Base-by-base conservation (phyloP, 2,329 filamentous ascomycete genomes). In the Microdochium nivale region DNA sequence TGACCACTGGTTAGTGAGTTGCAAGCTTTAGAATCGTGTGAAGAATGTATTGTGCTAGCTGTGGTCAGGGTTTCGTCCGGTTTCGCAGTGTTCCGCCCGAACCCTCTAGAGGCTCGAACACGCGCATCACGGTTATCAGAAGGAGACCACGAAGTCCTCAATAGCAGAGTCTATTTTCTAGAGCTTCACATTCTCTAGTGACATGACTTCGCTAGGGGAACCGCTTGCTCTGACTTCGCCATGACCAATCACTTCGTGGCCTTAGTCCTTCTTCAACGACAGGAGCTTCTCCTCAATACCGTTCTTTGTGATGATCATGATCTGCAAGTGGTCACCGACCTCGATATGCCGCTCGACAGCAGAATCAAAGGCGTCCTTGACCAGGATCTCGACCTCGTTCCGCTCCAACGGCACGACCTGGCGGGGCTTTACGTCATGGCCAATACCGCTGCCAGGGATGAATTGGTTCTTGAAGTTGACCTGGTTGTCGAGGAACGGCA, bases 381-480 rank as follows among this genome's bases (percentile, higher is more conserved):
- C 92, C 62, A 99, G 68, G 57, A 87, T 82, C 74, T 95, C 87
- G 25, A 95, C 92, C 54, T 87, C 83, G 51, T 79, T 73, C 64
- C 82, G 78, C 25, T 84, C 77, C 64, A 97, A 73, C 49, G 88
- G 87, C 63, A 84, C 76, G 54, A 80, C 78, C 67, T 83, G 78
- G 60, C 86, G 80, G 70, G 87, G 81, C 74, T 87, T 74, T 62
- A 96, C 74, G 51, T 84, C 86, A 70, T 96, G 88, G 44, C 92
- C 92, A 54, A 81, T 80, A 52, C 90, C 90, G 62, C 88, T 92
- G 47, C 86, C 88, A 11, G 92, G 90, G 52, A 94, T 79, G 68
- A 96, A 95, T 76, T 96, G 92, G 70, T 99, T 99, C 81, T 96
- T 99, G 79, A 92, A 92, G 76, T 97, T 97, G 76, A 99, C 94